Evolutionary conservation across 2,329 filamentous ascomycete genomes (phyloP).

Genomic region (Alternaria gansuensis): DNA sequence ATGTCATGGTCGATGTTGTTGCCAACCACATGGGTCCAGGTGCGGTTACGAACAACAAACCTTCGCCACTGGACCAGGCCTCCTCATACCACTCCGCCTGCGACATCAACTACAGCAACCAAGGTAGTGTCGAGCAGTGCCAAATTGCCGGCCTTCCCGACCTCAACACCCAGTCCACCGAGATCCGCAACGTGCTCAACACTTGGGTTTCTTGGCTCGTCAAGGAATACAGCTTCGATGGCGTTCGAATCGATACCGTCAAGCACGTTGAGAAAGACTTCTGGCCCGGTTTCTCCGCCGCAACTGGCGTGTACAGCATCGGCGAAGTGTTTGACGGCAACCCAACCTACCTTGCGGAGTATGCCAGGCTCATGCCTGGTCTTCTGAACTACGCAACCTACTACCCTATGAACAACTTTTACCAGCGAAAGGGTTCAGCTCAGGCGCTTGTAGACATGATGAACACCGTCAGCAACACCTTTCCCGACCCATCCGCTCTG

Average conservation of each 20-base stretch:
- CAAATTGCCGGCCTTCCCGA: constrained; percentile 45
- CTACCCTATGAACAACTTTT: constrained; percentile 52
- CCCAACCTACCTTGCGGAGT: constrained; percentile 62
- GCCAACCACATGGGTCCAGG: constrained; percentile 57
- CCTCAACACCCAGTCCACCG: constrained; percentile 38
- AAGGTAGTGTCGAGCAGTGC: constrained; percentile 45
- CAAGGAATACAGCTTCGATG: constrained; percentile 56
- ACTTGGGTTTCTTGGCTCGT: constrained; percentile 47
- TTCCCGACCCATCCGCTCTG: constrained; percentile 48
- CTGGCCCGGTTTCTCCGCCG: constrained; percentile 63
- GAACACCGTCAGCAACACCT: constrained; percentile 43
- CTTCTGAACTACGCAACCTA: constrained; percentile 68
- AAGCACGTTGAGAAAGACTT: constrained; percentile 69
- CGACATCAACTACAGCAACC: constrained; percentile 45
- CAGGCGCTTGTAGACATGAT: constrained; percentile 50
- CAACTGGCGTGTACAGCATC: constrained; percentile 66
- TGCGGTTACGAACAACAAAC: constrained; percentile 40
- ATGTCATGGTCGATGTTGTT: constrained; percentile 63
- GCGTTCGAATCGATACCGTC: constrained; percentile 68
- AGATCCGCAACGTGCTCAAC: constrained; percentile 37
- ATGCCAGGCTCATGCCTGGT: constrained; percentile 65
- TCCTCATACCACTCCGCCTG: constrained; percentile 42
- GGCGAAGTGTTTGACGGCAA: constrained; percentile 69
- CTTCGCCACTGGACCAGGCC: constrained; percentile 39
- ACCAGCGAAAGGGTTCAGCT: constrained; percentile 44